Conservation (phyloP, 768 basidiomycete species). For the Pleurotus tuber-regium region DNA sequence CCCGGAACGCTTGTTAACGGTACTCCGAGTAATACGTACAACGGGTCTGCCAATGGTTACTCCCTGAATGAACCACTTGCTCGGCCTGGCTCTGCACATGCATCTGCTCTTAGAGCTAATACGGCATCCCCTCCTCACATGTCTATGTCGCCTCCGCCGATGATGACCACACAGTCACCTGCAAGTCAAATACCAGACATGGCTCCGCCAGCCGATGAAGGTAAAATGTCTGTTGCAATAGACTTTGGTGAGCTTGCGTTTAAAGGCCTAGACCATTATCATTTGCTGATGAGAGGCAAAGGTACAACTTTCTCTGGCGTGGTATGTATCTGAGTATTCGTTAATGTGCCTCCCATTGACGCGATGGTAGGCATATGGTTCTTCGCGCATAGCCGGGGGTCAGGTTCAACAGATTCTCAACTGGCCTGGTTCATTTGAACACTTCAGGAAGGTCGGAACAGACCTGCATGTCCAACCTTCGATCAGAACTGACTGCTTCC, state of each 20-base stretch:
- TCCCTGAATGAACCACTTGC: slow-evolving; percentile 25
- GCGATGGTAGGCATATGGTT: slow-evolving; percentile 70
- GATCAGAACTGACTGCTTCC: slow-evolving; percentile 9
- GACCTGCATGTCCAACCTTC: slow-evolving; percentile 3
- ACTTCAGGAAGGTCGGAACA: slow-evolving; percentile 67
- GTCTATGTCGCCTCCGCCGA: slow-evolving; percentile 19
- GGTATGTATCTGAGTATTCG: slow-evolving; percentile 41
- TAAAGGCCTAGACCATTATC: neutral
- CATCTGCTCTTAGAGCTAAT: slow-evolving; percentile 14
- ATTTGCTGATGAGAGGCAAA: slow-evolving; percentile 22
- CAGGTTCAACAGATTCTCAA: slow-evolving; percentile 79
- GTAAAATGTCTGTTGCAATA: slow-evolving; percentile 80
- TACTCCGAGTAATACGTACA: slow-evolving; percentile 19
- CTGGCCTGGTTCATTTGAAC: slow-evolving; percentile 86
- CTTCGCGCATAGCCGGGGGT: slow-evolving; percentile 78
- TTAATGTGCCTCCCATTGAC: slow-evolving; percentile 11
- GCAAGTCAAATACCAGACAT: slow-evolving; percentile 16
- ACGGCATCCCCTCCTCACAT: slow-evolving; percentile 22
- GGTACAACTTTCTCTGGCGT: slow-evolving; percentile 89
- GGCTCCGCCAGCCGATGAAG: slow-evolving; percentile 47
- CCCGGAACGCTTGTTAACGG: slow-evolving; percentile 13
- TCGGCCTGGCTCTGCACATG: slow-evolving; percentile 29
- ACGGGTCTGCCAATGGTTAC: slow-evolving; percentile 25
- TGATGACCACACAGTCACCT: slow-evolving; percentile 19
- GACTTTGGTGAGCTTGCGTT: slow-evolving; percentile 64